phyloP scores from a whole-genome alignment of 2,329 filamentous ascomycete species.

The Colletotrichum simmondsii region DNA sequence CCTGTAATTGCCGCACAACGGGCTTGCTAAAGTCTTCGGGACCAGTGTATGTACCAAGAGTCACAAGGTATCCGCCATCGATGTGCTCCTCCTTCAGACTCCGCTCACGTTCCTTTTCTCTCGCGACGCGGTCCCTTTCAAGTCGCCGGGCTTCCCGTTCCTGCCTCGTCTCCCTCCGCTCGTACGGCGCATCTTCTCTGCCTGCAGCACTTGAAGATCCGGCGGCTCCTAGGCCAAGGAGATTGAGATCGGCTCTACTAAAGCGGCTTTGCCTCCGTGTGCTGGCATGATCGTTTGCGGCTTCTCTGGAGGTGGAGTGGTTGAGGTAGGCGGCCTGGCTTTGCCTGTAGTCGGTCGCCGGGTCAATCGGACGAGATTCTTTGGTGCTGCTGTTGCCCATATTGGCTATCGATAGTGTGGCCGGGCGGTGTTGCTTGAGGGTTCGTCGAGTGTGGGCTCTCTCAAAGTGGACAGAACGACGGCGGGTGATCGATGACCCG shows the following conservation, averaged over 20 bases:
- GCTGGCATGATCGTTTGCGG: slow-evolving; percentile 13
- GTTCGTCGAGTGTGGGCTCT: background rate
- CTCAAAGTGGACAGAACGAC: background rate
- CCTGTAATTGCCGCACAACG: slow-evolving; percentile 89
- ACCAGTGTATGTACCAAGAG: slow-evolving; percentile 92
- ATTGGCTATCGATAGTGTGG: background rate
- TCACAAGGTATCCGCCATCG: slow-evolving; percentile 94
- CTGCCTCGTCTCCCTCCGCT: slow-evolving; percentile 87
- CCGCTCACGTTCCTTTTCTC: slow-evolving; percentile 86
- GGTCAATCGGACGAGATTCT: slow-evolving; percentile 45
- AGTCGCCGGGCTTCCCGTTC: slow-evolving; percentile 88
- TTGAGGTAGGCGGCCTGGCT: slow-evolving; percentile 28
- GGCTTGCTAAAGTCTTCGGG: slow-evolving; percentile 93
- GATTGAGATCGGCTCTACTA: slow-evolving; percentile 58
- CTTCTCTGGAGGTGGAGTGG: slow-evolving; percentile 14
- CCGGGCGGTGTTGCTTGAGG: background rate
- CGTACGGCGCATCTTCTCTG: slow-evolving; percentile 57
- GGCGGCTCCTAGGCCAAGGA: slow-evolving; percentile 55
- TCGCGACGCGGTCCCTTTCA: slow-evolving; percentile 80
- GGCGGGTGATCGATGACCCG: background rate
- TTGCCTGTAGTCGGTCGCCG: slow-evolving; percentile 28
- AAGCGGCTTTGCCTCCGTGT: slow-evolving; percentile 35
- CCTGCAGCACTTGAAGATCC: slow-evolving; percentile 49
- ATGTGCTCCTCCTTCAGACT: slow-evolving; percentile 93
- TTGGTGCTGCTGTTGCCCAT: slow-evolving; percentile 55